Percentiles rank a stretch among this genome's conserved stretches.
These are phyloP conservation scores for Aspergillus hortae DNA, from an alignment of 2,329 filamentous ascomycete genomes.

Conservation along the genomic window DNA sequence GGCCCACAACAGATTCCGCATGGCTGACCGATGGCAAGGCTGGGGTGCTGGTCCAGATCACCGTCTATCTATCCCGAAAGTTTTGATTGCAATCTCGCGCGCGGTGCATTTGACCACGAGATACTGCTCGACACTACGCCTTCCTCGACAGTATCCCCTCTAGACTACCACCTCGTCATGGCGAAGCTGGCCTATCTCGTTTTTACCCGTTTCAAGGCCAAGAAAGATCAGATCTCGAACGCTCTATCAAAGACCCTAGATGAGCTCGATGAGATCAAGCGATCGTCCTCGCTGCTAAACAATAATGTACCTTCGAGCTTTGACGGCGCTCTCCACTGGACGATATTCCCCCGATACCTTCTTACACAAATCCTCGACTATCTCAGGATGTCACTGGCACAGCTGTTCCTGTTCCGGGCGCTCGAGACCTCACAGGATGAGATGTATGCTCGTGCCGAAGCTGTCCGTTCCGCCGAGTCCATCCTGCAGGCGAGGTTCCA, in stretches of 20 bases:
- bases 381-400: neutral
- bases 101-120: neutral
- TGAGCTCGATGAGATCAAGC: neutral
- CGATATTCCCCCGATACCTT: neutral
- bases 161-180: neutral
- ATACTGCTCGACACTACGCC: neutral
- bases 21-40: neutral
- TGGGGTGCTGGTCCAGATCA: neutral
- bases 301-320: neutral
- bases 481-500: neutral
- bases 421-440: neutral
- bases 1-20: too few species aligned
- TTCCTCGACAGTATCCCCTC: neutral
- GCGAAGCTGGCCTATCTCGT: neutral
- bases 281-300: neutral
- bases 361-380: neutral
- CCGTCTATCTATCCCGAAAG: neutral
- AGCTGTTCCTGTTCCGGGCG: neutral
- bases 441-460: neutral
- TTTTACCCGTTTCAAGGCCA: neutral
- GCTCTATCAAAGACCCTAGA: neutral
- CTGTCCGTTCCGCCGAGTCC: neutral
- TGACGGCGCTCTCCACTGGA: neutral
- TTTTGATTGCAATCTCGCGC: neutral
- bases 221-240: neutral